A percentile compares a stretch with the other conserved stretches of the same genome.
phyloP scores from a whole-genome alignment of 2,329 filamentous ascomycete species.

The Alternaria incomplexa region DNA sequence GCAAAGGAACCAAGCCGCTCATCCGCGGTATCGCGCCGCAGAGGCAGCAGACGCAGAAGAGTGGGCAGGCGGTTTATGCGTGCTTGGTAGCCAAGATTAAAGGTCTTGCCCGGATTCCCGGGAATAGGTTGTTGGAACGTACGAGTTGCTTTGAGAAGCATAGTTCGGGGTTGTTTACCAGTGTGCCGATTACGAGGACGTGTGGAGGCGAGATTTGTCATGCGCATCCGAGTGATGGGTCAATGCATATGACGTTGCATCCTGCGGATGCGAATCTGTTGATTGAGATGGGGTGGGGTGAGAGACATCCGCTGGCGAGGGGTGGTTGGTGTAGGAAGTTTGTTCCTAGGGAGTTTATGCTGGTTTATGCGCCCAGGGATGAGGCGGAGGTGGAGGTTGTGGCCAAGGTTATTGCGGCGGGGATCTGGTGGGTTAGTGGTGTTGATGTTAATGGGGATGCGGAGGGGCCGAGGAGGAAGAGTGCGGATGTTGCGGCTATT shows the following conservation, averaged over 20 bases:
- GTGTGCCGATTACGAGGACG: constrained; percentile 68
- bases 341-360: constrained; percentile 75
- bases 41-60: constrained; percentile 74
- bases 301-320: constrained; percentile 70
- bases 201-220: constrained; percentile 85
- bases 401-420: constrained; percentile 73
- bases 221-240: constrained; percentile 76
- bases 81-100: constrained; percentile 26
- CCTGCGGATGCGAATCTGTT: constrained; percentile 76
- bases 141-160: constrained; percentile 84
- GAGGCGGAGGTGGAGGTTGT: constrained; percentile 71
- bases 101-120: constrained; percentile 27
- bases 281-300: constrained; percentile 78
- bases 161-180: constrained; percentile 75
- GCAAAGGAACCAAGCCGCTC: constrained; percentile 67
- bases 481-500: constrained; percentile 29
- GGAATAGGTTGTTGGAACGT: constrained; percentile 54
- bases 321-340: constrained; percentile 70
- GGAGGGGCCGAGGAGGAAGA: constrained; percentile 28
- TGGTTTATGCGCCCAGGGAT: constrained; percentile 81
- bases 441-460: constrained; percentile 36
- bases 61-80: constrained; percentile 57
- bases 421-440: constrained; percentile 69
- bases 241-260: constrained; percentile 80
- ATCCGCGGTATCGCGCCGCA: constrained; percentile 83